These are phyloP conservation scores for Calonectria montana DNA, from an alignment of 2,329 filamentous ascomycete genomes.

Conservation along the genomic window DNA sequence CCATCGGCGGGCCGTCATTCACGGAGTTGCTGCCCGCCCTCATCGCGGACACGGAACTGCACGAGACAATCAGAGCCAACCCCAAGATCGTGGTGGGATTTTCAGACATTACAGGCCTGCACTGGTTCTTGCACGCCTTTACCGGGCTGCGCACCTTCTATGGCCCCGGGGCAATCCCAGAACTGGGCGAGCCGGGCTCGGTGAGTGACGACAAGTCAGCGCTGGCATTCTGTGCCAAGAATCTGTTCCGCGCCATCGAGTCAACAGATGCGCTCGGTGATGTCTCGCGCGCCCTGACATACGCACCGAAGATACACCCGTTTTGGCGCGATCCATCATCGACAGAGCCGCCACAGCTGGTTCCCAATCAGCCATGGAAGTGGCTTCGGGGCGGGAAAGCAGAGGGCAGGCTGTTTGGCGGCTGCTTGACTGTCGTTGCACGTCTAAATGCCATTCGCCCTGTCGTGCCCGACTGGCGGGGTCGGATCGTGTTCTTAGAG, in stretches of 20 bases:
- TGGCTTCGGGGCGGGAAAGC: conserved; percentile 51
- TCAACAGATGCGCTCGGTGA: conserved; percentile 42
- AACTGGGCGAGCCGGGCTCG: conserved; percentile 48
- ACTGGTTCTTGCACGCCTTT: conserved; percentile 53
- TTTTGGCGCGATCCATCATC: conserved; percentile 39
- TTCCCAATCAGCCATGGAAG: conserved; percentile 45
- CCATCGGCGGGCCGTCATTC: conserved; percentile 52
- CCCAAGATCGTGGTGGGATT: conserved; percentile 57
- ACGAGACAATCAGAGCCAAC: conserved; percentile 45
- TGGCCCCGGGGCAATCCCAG: conserved; percentile 52
- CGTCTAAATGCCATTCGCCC: conserved; percentile 49
- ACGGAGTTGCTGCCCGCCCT: conserved; percentile 54
- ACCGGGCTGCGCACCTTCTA: conserved; percentile 57
- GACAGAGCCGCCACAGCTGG: conserved; percentile 43
- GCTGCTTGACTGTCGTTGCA: conserved; percentile 53
- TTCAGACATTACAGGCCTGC: conserved; percentile 55
- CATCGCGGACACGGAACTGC: conserved; percentile 49
- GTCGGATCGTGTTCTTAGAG: conserved; percentile 55
- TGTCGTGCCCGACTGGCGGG: conserved; percentile 51
- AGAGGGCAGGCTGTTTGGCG: conserved; percentile 58
- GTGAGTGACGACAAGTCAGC: conserved; percentile 40
- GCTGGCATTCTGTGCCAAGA: conserved; percentile 44
- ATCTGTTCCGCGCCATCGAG: conserved; percentile 48
- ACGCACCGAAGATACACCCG: conserved; percentile 40
- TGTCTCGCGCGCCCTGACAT: conserved; percentile 46